Conservation (phyloP, 257 asterid species). For the Agastache rugosa region DNA sequence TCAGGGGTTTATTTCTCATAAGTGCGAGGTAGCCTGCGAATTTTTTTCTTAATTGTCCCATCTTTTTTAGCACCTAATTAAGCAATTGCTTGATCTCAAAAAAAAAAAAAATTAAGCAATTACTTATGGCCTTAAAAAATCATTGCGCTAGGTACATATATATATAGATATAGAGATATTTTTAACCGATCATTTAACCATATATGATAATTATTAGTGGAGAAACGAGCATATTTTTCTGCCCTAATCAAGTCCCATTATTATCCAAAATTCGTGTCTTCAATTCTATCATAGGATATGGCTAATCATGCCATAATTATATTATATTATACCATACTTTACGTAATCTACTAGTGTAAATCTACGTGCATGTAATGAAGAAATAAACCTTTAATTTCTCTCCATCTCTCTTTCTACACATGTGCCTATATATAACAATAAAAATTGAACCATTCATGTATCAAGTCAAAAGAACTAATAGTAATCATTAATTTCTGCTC, state of each 20-base stretch:
- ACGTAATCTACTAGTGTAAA: neutral
- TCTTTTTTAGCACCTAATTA: slow-evolving; percentile 7
- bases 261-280: neutral
- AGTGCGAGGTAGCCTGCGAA: neutral
- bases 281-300: neutral
- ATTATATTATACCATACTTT: neutral
- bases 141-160: neutral
- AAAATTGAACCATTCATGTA: neutral
- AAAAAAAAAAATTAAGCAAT: no score
- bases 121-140: neutral
- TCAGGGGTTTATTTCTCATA: neutral
- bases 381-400: neutral
- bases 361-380: neutral
- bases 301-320: neutral
- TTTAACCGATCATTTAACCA: neutral
- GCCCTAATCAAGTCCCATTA: neutral
- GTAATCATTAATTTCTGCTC: neutral
- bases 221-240: neutral
- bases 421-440: neutral
- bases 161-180: neutral
- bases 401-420: neutral
- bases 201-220: neutral
- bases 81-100: no score
- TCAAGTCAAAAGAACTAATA: neutral
- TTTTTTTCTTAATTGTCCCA: neutral